Base-by-base conservation (phyloP, 331 rosid species). In the Spiraea crenata region DNA sequence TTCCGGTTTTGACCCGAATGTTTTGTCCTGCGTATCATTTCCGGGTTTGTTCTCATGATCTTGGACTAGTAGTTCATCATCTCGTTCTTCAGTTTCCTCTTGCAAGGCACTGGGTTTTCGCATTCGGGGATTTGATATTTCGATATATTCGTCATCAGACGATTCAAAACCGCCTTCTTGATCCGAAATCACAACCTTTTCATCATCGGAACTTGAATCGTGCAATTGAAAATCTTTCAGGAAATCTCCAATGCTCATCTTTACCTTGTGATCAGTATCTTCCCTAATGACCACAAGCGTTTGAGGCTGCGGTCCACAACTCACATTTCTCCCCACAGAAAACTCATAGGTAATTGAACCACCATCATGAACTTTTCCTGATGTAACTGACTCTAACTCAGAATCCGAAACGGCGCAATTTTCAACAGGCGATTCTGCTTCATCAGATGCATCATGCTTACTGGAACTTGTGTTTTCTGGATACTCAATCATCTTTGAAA, bases 101-200 rank as follows among this genome's bases (percentile, higher is more conserved):
- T 70, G 62, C 48, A 34, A 49, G 5, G 76, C 83, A 52, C 37
- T n/a, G 3, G 35, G 14, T 20, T 9, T 15, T 20, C 34, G 59
- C 37, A 20, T 41, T 39, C 42, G 55, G 64, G 74, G 74, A 10
- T 41, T 8, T 14, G 37, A 25, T 12, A 85, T 51, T 77, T 81
- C 87, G 61, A 77, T 76, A 48, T 71, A 79, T 68, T 74, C 83
- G 35, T 78, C 77, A 37, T 73, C 79, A 64, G 76, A 59, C n/a
- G 71, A 67, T 50, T 50, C 71, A 12, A 6, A 54, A 5, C 34
- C 9, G 56, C 63, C 50, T 8, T 3, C 0, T 51, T 54, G 74
- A 58, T 70, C n/a, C 14, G 69, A 39, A 35, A 13, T 38, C 12
- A 14, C 25, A 47, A 13, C 20, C 37, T 19, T 16, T 42, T 17